Evolutionary conservation across 495 filamentous ascomycete species (phyloP).

Genomic region (Penicillium samsonianum): DNA sequence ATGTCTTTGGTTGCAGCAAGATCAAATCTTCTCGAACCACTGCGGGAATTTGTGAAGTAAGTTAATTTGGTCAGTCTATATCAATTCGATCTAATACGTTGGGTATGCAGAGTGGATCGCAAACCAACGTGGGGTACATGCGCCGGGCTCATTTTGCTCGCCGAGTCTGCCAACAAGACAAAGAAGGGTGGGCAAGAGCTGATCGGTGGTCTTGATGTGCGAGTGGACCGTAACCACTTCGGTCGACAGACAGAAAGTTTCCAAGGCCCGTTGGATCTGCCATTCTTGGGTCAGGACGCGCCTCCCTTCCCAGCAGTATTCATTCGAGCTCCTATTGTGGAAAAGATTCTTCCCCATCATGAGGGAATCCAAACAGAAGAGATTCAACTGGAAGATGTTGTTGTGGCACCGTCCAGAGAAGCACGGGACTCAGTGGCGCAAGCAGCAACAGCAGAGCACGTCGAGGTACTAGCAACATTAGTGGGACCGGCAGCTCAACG

Average conservation of each 20-base stretch:
- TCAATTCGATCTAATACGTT: constrained; percentile 23
- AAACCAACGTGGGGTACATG: constrained; percentile 97
- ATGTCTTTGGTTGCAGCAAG: constrained; percentile 86
- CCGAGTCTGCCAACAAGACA: constrained; percentile 82
- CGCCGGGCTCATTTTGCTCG: constrained; percentile 88
- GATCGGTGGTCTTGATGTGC: constrained; percentile 87
- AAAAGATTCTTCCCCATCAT: constrained; percentile 67
- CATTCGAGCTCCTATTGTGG: constrained; percentile 91
- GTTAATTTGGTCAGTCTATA: constrained; percentile 25
- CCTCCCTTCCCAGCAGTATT: constrained; percentile 79
- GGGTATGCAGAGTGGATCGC: constrained; percentile 44
- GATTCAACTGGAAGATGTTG: constrained; percentile 54
- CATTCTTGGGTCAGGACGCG: constrained; percentile 61
- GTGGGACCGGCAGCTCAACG: constrained; percentile 47
- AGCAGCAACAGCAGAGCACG: constrained; percentile 45
- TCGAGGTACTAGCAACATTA: constrained; percentile 53
- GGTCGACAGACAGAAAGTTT: constrained; percentile 94
- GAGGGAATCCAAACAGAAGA: constrained; percentile 54
- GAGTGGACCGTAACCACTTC: constrained; percentile 94
- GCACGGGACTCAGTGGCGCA: constrained; percentile 44
- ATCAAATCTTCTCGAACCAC: constrained; percentile 75
- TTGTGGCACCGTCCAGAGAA: constrained; percentile 64
- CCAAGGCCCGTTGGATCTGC: constrained; percentile 70
- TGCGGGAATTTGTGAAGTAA: constrained; percentile 93
- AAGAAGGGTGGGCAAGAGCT: constrained; percentile 92